These are phyloP conservation scores for Geranium brycei DNA, from an alignment of 345 rosid genomes.

Conservation along the genomic window DNA sequence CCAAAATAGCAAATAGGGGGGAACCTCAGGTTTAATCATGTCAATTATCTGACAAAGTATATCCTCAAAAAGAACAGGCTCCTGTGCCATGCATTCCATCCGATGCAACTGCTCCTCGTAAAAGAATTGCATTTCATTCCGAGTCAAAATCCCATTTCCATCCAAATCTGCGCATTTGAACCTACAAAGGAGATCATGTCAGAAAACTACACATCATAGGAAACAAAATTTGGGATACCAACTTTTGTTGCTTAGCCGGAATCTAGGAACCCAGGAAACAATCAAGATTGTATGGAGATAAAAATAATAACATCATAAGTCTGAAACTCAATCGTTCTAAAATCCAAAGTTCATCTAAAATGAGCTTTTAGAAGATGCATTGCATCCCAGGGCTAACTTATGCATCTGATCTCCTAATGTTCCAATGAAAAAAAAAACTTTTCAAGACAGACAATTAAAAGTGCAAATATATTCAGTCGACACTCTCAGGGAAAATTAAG, in stretches of 20 bases:
- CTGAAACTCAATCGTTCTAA: too few relatives aligned
- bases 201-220: not conserved
- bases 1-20: slow-evolving; percentile 2
- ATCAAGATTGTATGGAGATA: too few relatives aligned
- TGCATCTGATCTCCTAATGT: too few relatives aligned
- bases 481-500: not conserved
- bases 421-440: too few relatives aligned
- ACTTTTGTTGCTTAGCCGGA: not conserved
- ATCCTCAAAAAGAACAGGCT: slow-evolving; percentile 68
- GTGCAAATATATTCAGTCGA: too few relatives aligned
- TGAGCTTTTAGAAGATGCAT: too few relatives aligned
- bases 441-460: too few relatives aligned
- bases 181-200: slow-evolving; percentile 23
- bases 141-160: slow-evolving; percentile 67
- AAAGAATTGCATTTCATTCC: slow-evolving; percentile 80
- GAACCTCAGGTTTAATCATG: slow-evolving; percentile 79
- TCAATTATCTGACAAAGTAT: slow-evolving; percentile 79
- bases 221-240: not conserved
- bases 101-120: slow-evolving; percentile 86
- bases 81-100: slow-evolving; percentile 72
- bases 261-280: too few relatives aligned
- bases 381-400: too few relatives aligned
- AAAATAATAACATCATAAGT: too few relatives aligned
- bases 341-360: too few relatives aligned
- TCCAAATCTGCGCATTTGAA: slow-evolving; percentile 84